Evolutionary conservation across 164 flowering plant species (phyloP).

Genomic region (Magnolia kwangsiensis): DNA sequence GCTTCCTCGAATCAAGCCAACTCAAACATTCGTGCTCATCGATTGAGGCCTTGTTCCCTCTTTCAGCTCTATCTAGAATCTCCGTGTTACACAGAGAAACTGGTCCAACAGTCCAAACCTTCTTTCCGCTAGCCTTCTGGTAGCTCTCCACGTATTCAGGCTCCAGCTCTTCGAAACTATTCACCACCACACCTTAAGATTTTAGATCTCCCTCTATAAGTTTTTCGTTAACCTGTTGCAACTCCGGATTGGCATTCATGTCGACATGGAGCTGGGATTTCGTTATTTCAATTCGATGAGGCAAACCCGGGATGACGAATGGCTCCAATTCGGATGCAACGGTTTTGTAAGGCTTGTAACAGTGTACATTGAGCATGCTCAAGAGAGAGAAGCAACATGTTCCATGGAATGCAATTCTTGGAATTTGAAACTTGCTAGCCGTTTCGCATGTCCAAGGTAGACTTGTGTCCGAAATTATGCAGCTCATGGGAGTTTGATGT

Average conservation of each 20-base stretch:
- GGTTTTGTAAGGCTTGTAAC: conserved; percentile 15
- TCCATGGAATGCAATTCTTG: conserved; percentile 40
- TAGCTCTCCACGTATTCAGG: conserved; percentile 25
- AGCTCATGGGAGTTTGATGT: conserved; percentile 27
- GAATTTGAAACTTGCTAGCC: conserved; percentile 35
- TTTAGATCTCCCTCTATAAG: conserved; percentile 22
- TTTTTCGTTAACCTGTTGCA: background rate
- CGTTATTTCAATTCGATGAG: conserved; percentile 27
- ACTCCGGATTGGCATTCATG: background rate
- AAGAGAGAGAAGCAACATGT: conserved; percentile 26
- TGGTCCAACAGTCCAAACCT: conserved; percentile 51
- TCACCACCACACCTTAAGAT: conserved; percentile 37
- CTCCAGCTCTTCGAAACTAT: conserved; percentile 45
- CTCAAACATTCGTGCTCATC: conserved; percentile 26
- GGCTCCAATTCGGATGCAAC: conserved; percentile 23
- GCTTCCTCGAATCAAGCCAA: conserved; percentile 40
- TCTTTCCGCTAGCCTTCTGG: conserved; percentile 17
- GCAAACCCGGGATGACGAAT: conserved; percentile 38
- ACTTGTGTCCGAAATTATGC: conserved; percentile 41
- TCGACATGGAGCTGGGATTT: conserved; percentile 26
- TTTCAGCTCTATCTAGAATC: conserved; percentile 28
- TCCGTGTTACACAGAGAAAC: conserved; percentile 36
- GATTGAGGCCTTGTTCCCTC: conserved; percentile 33
- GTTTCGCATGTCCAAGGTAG: conserved; percentile 35
- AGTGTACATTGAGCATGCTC: conserved; percentile 13